Conservation (phyloP, 371 early-diverging fungal species). For the Lichtheimia ramosa region DNA sequence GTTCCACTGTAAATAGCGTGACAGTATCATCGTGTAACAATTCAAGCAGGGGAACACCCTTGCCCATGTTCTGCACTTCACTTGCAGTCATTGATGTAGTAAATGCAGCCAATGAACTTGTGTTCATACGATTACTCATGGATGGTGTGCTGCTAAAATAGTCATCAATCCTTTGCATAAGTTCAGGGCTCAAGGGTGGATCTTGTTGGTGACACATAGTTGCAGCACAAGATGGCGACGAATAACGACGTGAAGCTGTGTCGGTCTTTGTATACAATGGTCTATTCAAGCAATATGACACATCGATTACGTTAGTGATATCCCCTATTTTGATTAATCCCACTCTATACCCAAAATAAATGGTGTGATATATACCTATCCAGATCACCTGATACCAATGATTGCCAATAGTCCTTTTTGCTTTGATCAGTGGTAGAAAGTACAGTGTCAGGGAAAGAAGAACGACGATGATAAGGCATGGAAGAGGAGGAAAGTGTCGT, state of each 20-base stretch:
- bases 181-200: slow-evolving; percentile 7
- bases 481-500: too few relatives aligned
- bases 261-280: neutral
- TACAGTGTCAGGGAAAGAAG: neutral
- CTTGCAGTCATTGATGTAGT: neutral
- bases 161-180: slow-evolving; percentile 9
- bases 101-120: neutral
- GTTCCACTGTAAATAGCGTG: slow-evolving; percentile 78
- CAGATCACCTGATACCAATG: neutral
- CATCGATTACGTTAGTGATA: too few relatives aligned
- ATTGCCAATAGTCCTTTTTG: neutral
- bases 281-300: too few relatives aligned
- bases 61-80: slow-evolving; percentile 38
- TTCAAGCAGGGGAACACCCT: slow-evolving; percentile 54
- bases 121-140: neutral
- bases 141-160: neutral
- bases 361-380: neutral
- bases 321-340: too few relatives aligned
- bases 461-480: neutral
- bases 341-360: too few relatives aligned
- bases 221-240: neutral
- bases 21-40: slow-evolving; percentile 45
- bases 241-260: neutral
- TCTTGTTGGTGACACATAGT: too few relatives aligned
- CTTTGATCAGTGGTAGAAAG: too few relatives aligned